Conservation (phyloP, 2,329 filamentous ascomycete species). For the Alternaria solani region DNA sequence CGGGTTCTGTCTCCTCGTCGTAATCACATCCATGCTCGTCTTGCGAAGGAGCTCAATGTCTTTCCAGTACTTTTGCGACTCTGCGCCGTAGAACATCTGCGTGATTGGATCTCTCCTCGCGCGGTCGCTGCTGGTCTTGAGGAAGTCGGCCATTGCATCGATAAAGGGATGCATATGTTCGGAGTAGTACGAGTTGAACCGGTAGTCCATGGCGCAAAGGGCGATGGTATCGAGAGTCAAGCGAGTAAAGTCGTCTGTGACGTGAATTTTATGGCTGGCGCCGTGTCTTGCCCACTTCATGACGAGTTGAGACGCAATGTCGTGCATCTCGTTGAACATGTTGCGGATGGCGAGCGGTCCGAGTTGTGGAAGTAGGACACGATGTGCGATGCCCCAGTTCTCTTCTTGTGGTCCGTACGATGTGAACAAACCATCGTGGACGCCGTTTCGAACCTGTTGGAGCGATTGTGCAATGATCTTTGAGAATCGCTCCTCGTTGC, state of each 20-base stretch:
- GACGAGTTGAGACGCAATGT: slow-evolving; percentile 70
- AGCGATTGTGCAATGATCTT: slow-evolving; percentile 43
- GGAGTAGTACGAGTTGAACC: slow-evolving; percentile 54
- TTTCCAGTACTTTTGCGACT: slow-evolving; percentile 60
- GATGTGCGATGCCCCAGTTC: slow-evolving; percentile 66
- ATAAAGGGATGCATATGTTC: slow-evolving; percentile 50
- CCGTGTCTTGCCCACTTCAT: slow-evolving; percentile 72
- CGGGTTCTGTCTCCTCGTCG: slow-evolving; percentile 63
- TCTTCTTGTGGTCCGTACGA: slow-evolving; percentile 50
- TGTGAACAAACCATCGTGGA: slow-evolving; percentile 54
- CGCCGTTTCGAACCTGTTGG: slow-evolving; percentile 46
- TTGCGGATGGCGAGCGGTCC: slow-evolving; percentile 71
- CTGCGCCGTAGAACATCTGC: slow-evolving; percentile 47
- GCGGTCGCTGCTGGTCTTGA: slow-evolving; percentile 47
- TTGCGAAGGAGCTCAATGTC: slow-evolving; percentile 64
- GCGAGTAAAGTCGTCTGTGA: slow-evolving; percentile 51
- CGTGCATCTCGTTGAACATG: slow-evolving; percentile 69
- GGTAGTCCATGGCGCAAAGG: slow-evolving; percentile 52
- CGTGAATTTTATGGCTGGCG: slow-evolving; percentile 41
- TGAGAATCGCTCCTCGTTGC: slow-evolving; percentile 48
- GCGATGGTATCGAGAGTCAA: slow-evolving; percentile 51
- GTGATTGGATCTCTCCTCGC: slow-evolving; percentile 41
- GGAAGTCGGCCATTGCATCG: slow-evolving; percentile 50
- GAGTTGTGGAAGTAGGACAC: slow-evolving; percentile 72
- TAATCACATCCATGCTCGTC: slow-evolving; percentile 65